Evolutionary conservation across 257 asterid species (phyloP).

Genomic region (Thymus quinquecostatus): DNA sequence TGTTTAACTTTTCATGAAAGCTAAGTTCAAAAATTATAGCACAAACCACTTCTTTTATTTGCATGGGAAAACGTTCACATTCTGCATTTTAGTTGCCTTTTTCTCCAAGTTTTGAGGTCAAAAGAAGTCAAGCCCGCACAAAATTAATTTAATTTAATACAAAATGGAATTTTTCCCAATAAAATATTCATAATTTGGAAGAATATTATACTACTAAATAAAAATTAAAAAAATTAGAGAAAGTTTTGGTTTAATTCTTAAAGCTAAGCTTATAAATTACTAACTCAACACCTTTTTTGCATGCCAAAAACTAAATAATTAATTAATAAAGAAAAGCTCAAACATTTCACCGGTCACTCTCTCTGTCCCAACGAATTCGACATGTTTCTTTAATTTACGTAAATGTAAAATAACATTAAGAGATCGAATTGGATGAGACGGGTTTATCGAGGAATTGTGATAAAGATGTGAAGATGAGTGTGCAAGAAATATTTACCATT

Average conservation of each 20-base stretch:
- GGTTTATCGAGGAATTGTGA: not conserved
- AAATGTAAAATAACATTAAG: no score
- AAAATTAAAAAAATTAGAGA: no score
- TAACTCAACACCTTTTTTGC: no score
- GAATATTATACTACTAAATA: not conserved
- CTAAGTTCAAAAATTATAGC: conserved; percentile 24
- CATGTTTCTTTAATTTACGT: no score
- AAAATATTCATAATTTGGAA: not conserved
- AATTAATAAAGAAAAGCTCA: not conserved
- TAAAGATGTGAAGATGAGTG: conserved; percentile 1
- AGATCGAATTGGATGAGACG: no score
- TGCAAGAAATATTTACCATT: not conserved
- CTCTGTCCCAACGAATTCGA: no score
- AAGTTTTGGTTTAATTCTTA: no score
- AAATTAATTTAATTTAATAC: not conserved
- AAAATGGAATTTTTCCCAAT: not conserved
- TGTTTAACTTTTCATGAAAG: conserved; percentile 23
- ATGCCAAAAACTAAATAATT: no score
- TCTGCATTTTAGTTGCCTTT: not conserved
- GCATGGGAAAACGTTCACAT: conserved; percentile 26
- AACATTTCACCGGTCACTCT: not conserved
- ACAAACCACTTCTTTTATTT: conserved; percentile 22
- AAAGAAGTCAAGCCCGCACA: conserved; percentile 32
- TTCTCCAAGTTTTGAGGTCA: conserved; percentile 32
- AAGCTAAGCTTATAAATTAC: no score